Base-by-base conservation (phyloP, 306 rosid species). In the Prunus salicina region DNA sequence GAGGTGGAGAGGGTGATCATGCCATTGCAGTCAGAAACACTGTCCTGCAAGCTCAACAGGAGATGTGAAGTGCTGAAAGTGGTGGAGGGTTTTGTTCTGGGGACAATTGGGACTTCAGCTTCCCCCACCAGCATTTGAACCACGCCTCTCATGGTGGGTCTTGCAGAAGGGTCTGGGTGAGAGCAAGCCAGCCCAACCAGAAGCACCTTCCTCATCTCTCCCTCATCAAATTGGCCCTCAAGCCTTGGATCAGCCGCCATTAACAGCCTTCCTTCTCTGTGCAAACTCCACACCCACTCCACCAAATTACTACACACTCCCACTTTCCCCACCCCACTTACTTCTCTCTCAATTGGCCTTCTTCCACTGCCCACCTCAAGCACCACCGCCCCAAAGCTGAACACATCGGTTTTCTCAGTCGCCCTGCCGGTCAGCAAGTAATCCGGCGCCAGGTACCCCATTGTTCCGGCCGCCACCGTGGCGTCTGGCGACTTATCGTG, bases 381-480 rank as follows among this genome's bases (percentile, higher is more conserved):
- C 60, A 95, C 98, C 69, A 95, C 98, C 0, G 98, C 97, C 2
- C 99, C 99, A 18, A 85, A 95, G 74, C 99, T 95, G 34, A 92
- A 95, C 72, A 95, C 97, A 58, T 95, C 99, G 0, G 97, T 95
- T 67, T 95, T 95, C 81, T 95, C 99, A 0, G 96, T 80, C 6
- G 99, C 99, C 70, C 96, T 85, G 0, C 99, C 99, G 0, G 99
- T 92, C 3, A 91, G 86, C 20, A 95, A 87, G 74, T 95, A 95
- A 82, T 95, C 99, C 9, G 99, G 99, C 4, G 99, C 99, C 61
- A 95, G 32, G 76, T 95, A 95, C 62, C 99, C 99, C 99, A 95
- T 95, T 78, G 99, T 95, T 14, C 99, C 99, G 0, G 99, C 99
- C 0, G 99, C 99, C 69, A 88, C 99, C 0, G 99, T 95, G 22